A percentile compares a stretch with the other conserved stretches of the same genome.
These are phyloP conservation scores for Tuber melanosporum DNA, from an alignment of 495 filamentous ascomycete species.

Conservation along the genomic window DNA sequence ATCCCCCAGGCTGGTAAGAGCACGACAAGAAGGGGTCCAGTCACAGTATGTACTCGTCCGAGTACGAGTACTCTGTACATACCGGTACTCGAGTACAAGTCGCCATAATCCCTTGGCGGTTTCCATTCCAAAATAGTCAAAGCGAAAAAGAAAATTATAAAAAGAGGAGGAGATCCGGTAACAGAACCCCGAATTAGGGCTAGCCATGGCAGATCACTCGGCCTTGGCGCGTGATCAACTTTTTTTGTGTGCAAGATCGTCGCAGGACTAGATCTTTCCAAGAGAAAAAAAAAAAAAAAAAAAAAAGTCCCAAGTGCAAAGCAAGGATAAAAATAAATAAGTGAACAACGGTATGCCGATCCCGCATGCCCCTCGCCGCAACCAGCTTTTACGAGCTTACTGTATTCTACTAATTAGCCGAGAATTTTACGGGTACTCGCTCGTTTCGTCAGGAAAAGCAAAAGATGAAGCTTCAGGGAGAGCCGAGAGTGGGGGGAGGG, in stretches of 20 bases:
- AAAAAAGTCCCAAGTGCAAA: background rate
- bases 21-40: background rate
- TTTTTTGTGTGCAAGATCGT: background rate
- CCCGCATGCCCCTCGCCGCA: background rate
- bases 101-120: background rate
- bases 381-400: background rate
- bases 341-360: background rate
- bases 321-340: no score
- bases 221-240: background rate
- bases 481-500: background rate
- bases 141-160: background rate
- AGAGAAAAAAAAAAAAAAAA: no score
- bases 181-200: background rate
- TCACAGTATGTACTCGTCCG: no score
- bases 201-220: background rate
- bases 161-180: background rate
- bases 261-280: background rate
- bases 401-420: background rate
- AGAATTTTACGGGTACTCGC: background rate
- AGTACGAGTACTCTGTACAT: no score
- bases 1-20: background rate
- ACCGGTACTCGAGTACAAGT: no score
- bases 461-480: background rate
- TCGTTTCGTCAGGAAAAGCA: background rate
- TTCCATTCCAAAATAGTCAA: background rate